These are phyloP conservation scores for Saccharomyces pastorianus DNA, from an alignment of 1,139 yeast species.

Conservation along the genomic window DNA sequence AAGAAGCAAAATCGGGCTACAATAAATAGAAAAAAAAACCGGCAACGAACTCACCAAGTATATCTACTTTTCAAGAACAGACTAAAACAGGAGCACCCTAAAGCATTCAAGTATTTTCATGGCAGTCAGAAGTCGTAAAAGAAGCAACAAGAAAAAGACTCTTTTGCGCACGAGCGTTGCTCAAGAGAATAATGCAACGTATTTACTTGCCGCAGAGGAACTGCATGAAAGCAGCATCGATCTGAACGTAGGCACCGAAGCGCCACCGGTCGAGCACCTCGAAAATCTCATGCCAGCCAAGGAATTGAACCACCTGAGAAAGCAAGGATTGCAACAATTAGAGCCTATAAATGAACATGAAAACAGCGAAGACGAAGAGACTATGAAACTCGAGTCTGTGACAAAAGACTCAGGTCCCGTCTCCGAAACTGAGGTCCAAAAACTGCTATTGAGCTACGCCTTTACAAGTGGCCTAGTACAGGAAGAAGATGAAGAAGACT, in stretches of 20 bases:
- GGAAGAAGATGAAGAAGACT: not conserved
- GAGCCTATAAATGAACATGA: not conserved
- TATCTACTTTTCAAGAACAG: not conserved
- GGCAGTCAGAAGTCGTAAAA: not conserved
- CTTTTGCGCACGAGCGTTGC: not conserved
- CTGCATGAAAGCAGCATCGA: not conserved
- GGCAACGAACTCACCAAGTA: not conserved
- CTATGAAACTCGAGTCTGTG: not conserved
- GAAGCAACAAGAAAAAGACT: not conserved
- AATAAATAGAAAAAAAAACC: not conserved
- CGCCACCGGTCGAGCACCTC: not conserved
- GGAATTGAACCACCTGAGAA: not conserved
- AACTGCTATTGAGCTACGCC: not conserved
- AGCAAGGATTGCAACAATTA: not conserved
- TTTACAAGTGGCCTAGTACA: not conserved
- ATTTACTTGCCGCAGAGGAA: not conserved
- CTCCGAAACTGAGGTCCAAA: not conserved
- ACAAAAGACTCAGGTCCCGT: not conserved
- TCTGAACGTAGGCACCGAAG: not conserved
- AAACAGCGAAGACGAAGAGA: not conserved
- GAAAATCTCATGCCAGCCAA: not conserved
- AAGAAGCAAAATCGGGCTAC: not conserved
- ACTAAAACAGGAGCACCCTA: too few species aligned
- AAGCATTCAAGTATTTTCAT: not conserved
- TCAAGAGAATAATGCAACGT: not conserved